Evolutionary conservation across 495 filamentous ascomycete genomes (phyloP).

Genomic region (Polyplosphaeria fusca): DNA sequence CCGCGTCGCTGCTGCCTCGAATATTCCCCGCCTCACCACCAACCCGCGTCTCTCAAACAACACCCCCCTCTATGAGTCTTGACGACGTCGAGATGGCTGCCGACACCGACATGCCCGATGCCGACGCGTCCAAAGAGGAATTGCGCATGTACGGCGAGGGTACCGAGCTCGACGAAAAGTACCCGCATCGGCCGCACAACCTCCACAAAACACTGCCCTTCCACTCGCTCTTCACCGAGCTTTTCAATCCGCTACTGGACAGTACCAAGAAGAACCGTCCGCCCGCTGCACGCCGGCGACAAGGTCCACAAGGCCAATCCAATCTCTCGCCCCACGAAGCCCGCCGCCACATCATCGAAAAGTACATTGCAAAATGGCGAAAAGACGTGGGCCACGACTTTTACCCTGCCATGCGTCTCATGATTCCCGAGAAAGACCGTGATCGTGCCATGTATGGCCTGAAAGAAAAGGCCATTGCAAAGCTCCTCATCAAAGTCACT

Average conservation of each 20-base stretch:
- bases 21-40: background rate
- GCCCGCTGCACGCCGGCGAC: conserved; percentile 48
- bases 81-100: conserved; percentile 30
- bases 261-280: conserved; percentile 72
- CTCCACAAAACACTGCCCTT: conserved; percentile 77
- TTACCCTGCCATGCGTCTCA: conserved; percentile 87
- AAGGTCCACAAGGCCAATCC: conserved; percentile 55
- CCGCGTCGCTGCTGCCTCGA: conserved; percentile 3
- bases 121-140: conserved; percentile 41
- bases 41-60: background rate
- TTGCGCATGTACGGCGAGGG: conserved; percentile 46
- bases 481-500: conserved; percentile 82
- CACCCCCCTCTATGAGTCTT: background rate
- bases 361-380: conserved; percentile 87
- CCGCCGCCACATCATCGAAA: conserved; percentile 78
- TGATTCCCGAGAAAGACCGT: conserved; percentile 89
- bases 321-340: conserved; percentile 75
- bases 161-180: conserved; percentile 65
- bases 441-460: conserved; percentile 92
- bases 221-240: conserved; percentile 66
- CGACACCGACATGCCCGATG: conserved; percentile 39
- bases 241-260: conserved; percentile 85
- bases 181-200: conserved; percentile 81
- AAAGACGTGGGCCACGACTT: conserved; percentile 85
- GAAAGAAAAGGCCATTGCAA: conserved; percentile 88